These are phyloP conservation scores for Termitomyces heimii DNA, from an alignment of 768 basidiomycete genomes.

Conservation along the genomic window DNA sequence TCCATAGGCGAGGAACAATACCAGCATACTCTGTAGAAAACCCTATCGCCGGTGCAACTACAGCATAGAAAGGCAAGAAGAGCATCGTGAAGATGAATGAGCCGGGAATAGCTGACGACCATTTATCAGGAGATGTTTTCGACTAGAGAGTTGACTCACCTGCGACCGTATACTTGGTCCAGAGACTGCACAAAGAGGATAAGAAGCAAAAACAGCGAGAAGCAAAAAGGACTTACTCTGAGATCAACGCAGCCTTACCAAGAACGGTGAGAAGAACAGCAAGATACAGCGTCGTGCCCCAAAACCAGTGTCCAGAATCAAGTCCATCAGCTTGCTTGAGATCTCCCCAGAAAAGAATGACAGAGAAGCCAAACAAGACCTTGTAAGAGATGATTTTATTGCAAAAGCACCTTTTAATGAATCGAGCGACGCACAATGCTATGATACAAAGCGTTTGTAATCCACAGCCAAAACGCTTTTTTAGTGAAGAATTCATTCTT, in stretches of 20 bases:
- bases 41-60: slow-evolving; percentile 78
- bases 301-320: slow-evolving; percentile 96
- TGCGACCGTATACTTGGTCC: slow-evolving; percentile 98
- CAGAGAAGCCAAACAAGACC: slow-evolving; percentile 84
- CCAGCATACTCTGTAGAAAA: slow-evolving; percentile 90
- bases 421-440: slow-evolving; percentile 55
- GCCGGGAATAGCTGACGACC: slow-evolving; percentile 78
- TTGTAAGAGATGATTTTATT: slow-evolving; percentile 21
- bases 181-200: slow-evolving; percentile 52
- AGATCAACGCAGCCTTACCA: slow-evolving; percentile 94
- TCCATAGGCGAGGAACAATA: slow-evolving; percentile 89
- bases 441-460: slow-evolving; percentile 85
- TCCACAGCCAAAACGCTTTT: slow-evolving; percentile 90
- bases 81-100: slow-evolving; percentile 97
- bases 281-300: slow-evolving; percentile 96
- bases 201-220: not conserved
- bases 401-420: not conserved
- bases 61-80: slow-evolving; percentile 86
- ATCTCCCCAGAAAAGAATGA: slow-evolving; percentile 92
- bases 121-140: not conserved
- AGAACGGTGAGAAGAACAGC: slow-evolving; percentile 91
- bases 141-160: slow-evolving; percentile 34
- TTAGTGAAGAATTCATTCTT: slow-evolving; percentile 90
- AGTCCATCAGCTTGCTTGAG: slow-evolving; percentile 74
- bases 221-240: slow-evolving; percentile 67